These are phyloP conservation scores for Rhododendron simsii DNA, from an alignment of 148 eudicot genomes.

Conservation along the genomic window DNA sequence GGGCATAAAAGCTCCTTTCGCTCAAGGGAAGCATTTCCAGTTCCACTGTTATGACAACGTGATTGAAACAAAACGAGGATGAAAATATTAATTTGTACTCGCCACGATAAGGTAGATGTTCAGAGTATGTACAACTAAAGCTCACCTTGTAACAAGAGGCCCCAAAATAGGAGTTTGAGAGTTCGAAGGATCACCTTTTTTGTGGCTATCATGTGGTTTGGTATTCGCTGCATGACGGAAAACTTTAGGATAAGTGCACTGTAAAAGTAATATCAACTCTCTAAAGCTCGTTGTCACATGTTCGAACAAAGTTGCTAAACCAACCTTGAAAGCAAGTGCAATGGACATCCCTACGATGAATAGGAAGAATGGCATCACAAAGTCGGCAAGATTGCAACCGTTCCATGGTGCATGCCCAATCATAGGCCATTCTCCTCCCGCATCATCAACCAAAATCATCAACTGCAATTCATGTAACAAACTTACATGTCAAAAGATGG, in stretches of 20 bases:
- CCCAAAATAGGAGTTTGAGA: conserved; percentile 83
- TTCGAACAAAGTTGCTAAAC: conserved; percentile 1
- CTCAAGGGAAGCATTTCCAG: not conserved
- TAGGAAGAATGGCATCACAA: conserved; percentile 95
- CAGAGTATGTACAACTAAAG: conserved; percentile 1
- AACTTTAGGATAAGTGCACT: not conserved
- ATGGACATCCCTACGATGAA: conserved; percentile 93
- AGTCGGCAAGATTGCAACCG: conserved; percentile 88
- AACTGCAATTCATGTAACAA: conserved; percentile 37
- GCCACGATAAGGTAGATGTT: not conserved
- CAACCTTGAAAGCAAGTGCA: conserved; percentile 83
- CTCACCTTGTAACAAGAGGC: conserved; percentile 87
- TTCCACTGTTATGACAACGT: not conserved
- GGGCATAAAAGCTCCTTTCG: not conserved
- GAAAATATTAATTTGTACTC: not conserved
- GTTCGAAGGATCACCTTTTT: conserved; percentile 69
- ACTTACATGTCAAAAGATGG: not conserved
- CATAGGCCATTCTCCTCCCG: conserved; percentile 87
- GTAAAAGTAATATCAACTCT: not conserved
- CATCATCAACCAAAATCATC: conserved; percentile 96
- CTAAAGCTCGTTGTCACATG: not conserved
- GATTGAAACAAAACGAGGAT: not conserved
- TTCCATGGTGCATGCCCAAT: conserved; percentile 95
- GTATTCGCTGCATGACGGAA: conserved; percentile 40
- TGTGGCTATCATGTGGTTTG: conserved; percentile 33